A percentile compares a stretch with the other conserved stretches of the same genome.
Evolutionary conservation across 1,284 basidiomycete species (phyloP).

Genomic region (Mycena sp.): DNA sequence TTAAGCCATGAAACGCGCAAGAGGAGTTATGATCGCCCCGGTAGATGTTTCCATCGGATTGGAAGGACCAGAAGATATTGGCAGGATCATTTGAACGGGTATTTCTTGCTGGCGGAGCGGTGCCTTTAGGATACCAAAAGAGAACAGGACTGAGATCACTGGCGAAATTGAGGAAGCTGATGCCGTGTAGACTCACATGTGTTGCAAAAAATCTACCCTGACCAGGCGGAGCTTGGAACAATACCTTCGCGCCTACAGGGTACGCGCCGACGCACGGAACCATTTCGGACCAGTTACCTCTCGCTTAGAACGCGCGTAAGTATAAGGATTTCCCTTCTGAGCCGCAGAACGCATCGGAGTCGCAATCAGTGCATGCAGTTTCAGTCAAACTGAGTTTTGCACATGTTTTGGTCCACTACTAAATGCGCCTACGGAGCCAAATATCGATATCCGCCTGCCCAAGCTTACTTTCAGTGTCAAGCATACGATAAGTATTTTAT

Average conservation of each 20-base stretch:
- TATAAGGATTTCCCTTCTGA: conserved; percentile 1
- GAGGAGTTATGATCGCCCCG: background rate
- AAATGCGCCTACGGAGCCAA: no score
- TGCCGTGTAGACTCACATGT: background rate
- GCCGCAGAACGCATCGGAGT: no score
- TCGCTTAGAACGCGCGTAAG: background rate
- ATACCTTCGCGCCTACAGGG: background rate
- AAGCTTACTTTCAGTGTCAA: no score
- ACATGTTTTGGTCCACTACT: no score
- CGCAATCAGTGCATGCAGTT: no score
- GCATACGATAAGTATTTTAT: no score
- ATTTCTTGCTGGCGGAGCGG: background rate
- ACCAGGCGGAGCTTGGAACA: background rate
- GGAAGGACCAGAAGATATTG: no score
- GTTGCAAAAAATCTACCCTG: background rate
- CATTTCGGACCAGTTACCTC: background rate
- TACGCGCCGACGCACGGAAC: background rate
- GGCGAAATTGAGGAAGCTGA: conserved; percentile 1
- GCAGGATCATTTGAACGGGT: background rate
- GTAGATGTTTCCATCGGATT: background rate
- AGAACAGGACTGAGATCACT: background rate
- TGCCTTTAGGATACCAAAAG: background rate
- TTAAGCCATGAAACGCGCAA: background rate
- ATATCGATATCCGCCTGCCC: no score
- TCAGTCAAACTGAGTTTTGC: no score